Base-by-base conservation (phyloP, 2,329 filamentous ascomycete species). In the Shiraia sp. region DNA sequence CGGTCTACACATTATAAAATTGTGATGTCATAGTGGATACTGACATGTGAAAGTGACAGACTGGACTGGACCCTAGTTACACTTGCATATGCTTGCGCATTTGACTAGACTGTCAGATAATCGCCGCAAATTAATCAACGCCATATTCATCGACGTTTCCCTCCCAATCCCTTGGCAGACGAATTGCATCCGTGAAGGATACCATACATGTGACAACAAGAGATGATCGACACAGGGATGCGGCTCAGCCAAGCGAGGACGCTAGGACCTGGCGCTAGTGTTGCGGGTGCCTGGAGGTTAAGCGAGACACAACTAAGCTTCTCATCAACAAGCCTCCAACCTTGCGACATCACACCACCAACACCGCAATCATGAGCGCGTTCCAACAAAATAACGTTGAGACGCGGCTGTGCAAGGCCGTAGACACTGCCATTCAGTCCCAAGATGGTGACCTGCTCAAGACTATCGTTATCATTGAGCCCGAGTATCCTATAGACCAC, bases 381-480 rank as follows among this genome's bases (percentile, higher is more conserved):
- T 52, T 54, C 29, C 55, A 49, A 28, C 56, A 49, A 49, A 27
- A 47, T 36, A 47, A 53, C 39, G 54, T 64, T 23, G 58, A 63
- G 40, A 46, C 53, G 15, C 47, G 55, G 31, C 50, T 66, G 29
- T 63, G 60, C 24, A 53, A 46, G 22, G 57, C 59, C 8, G 53
- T 65, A 24, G 65, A 67, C 36, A 34, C 37, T 14, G 61, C 62
- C 12, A 52, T 67, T 15, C 50, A 44, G 14, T 45, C 49, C 9
- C 53, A 51, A 17, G 52, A 66, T 17, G 52, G 50, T 7, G 24
- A 47, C 12, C 44, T 57, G 35, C 49, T 67, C 3, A 57, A 53
- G 13, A 50, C 56, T 6, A 63, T 67, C 16, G 56, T 65, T 0
- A 47, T 63, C 22, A 42, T 67, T 17, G 62, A 67, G 40, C 62